Percentiles rank a stretch among this genome's conserved stretches.
Conservation (phyloP, 1,284 basidiomycete species). For the Calocybe gambosa region DNA sequence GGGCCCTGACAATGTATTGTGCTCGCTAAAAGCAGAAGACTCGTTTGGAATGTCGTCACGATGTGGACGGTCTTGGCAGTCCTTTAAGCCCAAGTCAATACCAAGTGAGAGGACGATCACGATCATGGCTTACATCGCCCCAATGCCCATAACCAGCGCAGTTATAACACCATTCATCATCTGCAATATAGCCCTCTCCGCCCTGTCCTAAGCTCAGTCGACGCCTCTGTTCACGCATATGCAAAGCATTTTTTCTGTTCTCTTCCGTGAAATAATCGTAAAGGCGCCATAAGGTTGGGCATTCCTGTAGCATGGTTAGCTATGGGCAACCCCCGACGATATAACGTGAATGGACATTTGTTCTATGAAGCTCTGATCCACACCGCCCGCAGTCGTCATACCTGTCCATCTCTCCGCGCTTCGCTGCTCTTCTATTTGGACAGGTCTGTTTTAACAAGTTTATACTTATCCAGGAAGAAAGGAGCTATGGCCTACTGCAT, state of each 20-base stretch:
- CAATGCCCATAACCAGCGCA: slow-evolving; percentile 78
- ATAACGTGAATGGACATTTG: slow-evolving; percentile 48
- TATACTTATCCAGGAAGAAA: slow-evolving; percentile 4
- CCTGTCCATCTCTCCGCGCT: slow-evolving; percentile 17
- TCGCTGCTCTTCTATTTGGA: slow-evolving; percentile 47
- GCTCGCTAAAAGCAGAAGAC: slow-evolving; percentile 70
- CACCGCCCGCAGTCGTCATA: slow-evolving; percentile 69
- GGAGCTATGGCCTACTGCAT: slow-evolving; percentile 40
- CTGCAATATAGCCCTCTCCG: slow-evolving; percentile 71
- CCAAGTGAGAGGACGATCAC: slow-evolving; percentile 1
- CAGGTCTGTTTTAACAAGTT: slow-evolving; percentile 53
- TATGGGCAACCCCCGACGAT: not conserved
- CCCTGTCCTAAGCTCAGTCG: slow-evolving; percentile 54
- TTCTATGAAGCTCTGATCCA: slow-evolving; percentile 62
- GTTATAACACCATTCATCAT: slow-evolving; percentile 84
- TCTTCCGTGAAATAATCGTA: slow-evolving; percentile 70
- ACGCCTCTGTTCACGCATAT: slow-evolving; percentile 43
- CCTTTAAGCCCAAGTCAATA: slow-evolving; percentile 35
- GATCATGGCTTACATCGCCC: slow-evolving; percentile 63
- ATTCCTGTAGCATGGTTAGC: slow-evolving; percentile 49
- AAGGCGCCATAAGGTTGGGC: slow-evolving; percentile 82
- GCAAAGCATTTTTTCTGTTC: slow-evolving; percentile 45
- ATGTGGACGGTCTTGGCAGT: slow-evolving; percentile 58
- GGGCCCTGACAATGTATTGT: slow-evolving; percentile 68
- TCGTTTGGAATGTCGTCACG: slow-evolving; percentile 46